These are phyloP conservation scores for Xanthoceras sorbifolium DNA, from an alignment of 345 rosid genomes.

Conservation along the genomic window DNA sequence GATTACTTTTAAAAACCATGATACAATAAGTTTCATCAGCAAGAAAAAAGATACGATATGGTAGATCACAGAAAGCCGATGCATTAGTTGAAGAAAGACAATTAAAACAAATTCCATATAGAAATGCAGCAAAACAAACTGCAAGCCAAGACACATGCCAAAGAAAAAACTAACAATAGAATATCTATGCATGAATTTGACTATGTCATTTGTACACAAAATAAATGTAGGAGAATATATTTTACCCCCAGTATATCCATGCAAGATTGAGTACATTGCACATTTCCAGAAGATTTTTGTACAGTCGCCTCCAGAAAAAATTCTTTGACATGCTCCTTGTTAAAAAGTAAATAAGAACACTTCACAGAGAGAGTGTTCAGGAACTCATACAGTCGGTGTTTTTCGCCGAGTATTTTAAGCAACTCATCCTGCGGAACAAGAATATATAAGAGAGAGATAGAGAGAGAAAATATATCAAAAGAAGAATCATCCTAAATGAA, in stretches of 20 bases:
- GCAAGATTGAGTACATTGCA: slow-evolving; percentile 57
- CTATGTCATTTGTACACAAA: neutral
- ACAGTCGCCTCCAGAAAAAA: slow-evolving; percentile 59
- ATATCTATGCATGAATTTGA: neutral
- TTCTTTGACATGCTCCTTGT: slow-evolving; percentile 88
- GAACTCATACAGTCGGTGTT: slow-evolving; percentile 84
- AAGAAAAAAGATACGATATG: neutral
- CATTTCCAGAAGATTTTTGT: slow-evolving; percentile 67
- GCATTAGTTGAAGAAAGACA: neutral
- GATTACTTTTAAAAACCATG: neutral
- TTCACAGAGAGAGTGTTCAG: slow-evolving; percentile 75
- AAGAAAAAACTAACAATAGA: neutral
- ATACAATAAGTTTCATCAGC: neutral
- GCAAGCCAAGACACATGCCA: neutral
- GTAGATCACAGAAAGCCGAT: neutral
- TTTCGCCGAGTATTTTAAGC: slow-evolving; percentile 88
- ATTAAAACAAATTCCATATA: neutral
- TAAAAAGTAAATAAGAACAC: slow-evolving; percentile 84
- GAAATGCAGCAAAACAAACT: neutral
- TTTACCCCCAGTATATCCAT: slow-evolving; percentile 92
- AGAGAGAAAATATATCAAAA: neutral
- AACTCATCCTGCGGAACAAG: slow-evolving; percentile 74
- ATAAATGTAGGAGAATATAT: slow-evolving; percentile 18
- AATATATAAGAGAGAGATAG: slow-evolving; percentile 4
- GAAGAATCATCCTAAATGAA: neutral